These are phyloP conservation scores for Pleomassaria siparia DNA, from an alignment of 2,329 filamentous ascomycete genomes.

Conservation along the genomic window DNA sequence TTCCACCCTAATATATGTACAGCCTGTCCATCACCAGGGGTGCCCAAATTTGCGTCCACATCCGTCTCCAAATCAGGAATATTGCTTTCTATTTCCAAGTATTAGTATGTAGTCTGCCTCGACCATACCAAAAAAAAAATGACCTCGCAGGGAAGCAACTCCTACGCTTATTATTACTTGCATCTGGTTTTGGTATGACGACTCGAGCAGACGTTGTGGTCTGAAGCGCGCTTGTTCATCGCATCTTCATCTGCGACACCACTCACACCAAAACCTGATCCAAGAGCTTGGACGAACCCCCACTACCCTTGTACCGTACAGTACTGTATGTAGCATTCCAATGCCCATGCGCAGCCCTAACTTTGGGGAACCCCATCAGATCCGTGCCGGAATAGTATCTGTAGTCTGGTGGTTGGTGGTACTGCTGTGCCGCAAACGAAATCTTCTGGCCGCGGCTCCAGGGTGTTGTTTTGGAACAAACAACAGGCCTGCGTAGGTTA, in stretches of 20 bases:
- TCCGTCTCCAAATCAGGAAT: slow-evolving; percentile 7
- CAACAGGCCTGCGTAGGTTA: too few species aligned
- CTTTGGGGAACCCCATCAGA: not conserved
- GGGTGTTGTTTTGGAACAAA: not conserved
- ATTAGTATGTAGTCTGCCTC: not conserved
- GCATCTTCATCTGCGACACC: not conserved
- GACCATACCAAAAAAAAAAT: not conserved
- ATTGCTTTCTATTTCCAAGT: not conserved
- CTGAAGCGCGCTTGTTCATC: slow-evolving; percentile 8
- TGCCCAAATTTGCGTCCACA: not conserved
- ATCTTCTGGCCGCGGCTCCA: slow-evolving; percentile 2
- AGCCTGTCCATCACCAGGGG: not conserved
- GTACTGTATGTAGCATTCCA: not conserved
- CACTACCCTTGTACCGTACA: too few species aligned
- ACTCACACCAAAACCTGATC: not conserved
- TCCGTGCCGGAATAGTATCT: not conserved
- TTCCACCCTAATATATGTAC: not conserved
- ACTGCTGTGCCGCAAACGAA: slow-evolving; percentile 7
- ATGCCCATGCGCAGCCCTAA: slow-evolving; percentile 1
- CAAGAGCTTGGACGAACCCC: not conserved
- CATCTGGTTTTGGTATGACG: not conserved
- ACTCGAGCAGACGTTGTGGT: not conserved
- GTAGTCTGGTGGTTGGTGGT: slow-evolving; percentile 1
- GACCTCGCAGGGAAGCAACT: slow-evolving; percentile 1
- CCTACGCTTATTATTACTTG: slow-evolving; percentile 6